Evolutionary conservation across 2,329 filamentous ascomycete genomes (phyloP), one percentile per base, ranked within the genome.

Genomic region (Geosmithia morbida): DNA sequence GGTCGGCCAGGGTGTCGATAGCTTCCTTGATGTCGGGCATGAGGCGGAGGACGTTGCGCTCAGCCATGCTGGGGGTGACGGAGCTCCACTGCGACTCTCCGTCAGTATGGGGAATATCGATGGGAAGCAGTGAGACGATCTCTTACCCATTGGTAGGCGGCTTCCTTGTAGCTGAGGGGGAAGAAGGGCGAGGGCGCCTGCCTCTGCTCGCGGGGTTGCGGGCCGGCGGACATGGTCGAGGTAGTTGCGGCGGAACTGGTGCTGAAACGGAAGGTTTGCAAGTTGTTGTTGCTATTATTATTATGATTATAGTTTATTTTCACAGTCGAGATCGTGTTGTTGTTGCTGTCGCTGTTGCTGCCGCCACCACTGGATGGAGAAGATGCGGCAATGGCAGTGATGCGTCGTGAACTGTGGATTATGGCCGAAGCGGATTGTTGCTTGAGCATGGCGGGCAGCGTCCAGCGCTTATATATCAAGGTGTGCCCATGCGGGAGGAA

Each of bases 111-210:
- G 16, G 13, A 16, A 11, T 37, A 18, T 22, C n/a, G n/a, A n/a
- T n/a, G n/a, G n/a, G n/a, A n/a, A n/a, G n/a, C n/a, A n/a, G n/a
- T n/a, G n/a, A n/a, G n/a, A n/a, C n/a, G n/a, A n/a, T n/a, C n/a
- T 10, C 19, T 8, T 41, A 87, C 85, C 87, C 92, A 97, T 73
- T 97, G 90, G 55, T 77, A 83, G 52, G 87, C 87, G 16, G 87
- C 90, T 49, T 95, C 88, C 58, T 89, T 92, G 67, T 95, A 95
- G 45, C 88, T 83, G 19, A 97, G 67, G 2, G 92, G 89, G 54
- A 98, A 97, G 63, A 76, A 81, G 1, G 58, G 58, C 39, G 63
- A 59, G 2, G 56, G 49, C 1, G 57, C 56, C 43, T 58, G 51
- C 47, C 58, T 57, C 13, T 57, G 56, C 37, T 57, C 58, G 20